Evolutionary conservation across 257 asterid species (phyloP), one percentile per base, ranked within the genome.

Genomic region (Rubia yunnanensis): DNA sequence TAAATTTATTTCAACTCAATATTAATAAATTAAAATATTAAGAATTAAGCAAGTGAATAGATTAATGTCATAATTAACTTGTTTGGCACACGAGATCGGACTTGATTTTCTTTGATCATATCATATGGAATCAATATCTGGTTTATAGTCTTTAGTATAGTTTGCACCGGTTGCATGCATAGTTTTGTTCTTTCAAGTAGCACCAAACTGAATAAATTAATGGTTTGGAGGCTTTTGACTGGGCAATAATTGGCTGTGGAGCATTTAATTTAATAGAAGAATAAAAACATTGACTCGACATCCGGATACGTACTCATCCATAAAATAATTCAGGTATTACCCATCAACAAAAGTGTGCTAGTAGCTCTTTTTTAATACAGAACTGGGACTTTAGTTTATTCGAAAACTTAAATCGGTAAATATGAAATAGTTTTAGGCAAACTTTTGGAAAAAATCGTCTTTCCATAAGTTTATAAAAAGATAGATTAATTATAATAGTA

Each of bases 61-160:
- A 28, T 7, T 64, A 64, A 15, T 41, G 30, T 27, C 22, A 44
- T 44, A 20, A 44, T 64, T 41, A 64, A 44, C 68, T 64, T 64
- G 41, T 20, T 64, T 64, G 57, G 39, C 56, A 41, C 30, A 39
- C 67, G 14, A 3, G 36, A 41, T 26, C 30, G 23, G 28, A 39
- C 17, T 22, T 63, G 28, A 24, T 28, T 18, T 32, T 32, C 3
- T 32, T 32, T 32, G 36, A 32, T 32, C 5, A 59, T 18, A 17
- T 15, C 7, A 6, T 49, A 49, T 32, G 18, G 6, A 54, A 60
- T 10, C 34, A 10, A n/a, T 38, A 3, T 58, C 26, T 30, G 0
- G 8, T 32, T 26, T n/a, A n/a, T 3, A 3, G 10, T 20, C 20
- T 49, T n/a, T 52, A n/a, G 0, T 20, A 52, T 44, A 17, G 1